Evolutionary conservation across 495 filamentous ascomycete genomes (phyloP).

Genomic region (Neurospora discreta): DNA sequence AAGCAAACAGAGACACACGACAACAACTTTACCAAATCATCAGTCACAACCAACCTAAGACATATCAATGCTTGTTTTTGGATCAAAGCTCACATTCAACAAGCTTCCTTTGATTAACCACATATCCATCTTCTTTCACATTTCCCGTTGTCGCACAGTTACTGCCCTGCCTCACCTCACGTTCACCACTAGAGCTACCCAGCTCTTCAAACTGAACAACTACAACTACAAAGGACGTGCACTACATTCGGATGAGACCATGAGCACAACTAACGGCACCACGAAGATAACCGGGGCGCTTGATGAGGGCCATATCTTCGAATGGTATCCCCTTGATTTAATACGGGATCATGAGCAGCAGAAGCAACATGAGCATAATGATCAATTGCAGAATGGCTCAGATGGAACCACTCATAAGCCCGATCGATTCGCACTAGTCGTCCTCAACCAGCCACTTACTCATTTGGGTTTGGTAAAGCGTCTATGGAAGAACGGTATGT

Average conservation of each 20-base stretch:
- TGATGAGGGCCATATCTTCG: background rate
- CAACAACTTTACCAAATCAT: background rate
- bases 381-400: background rate
- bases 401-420: conserved; percentile 2
- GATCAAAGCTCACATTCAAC: background rate
- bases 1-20: background rate
- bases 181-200: background rate
- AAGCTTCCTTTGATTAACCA: too few relatives aligned
- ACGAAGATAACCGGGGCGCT: background rate
- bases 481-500: conserved; percentile 49
- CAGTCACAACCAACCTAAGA: background rate
- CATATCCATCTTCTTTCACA: too few relatives aligned
- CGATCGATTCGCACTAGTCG: conserved; percentile 44
- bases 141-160: background rate
- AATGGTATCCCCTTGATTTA: conserved; percentile 22
- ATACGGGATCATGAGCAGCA: conserved; percentile 2
- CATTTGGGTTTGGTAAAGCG: conserved; percentile 35
- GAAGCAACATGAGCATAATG: background rate
- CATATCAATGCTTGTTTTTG: background rate
- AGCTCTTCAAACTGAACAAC: background rate
- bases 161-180: background rate
- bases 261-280: background rate
- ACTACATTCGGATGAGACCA: background rate
- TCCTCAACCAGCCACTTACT: conserved; percentile 63
- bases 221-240: background rate